These are phyloP conservation scores for Cryoendolithus antarcticus DNA, from an alignment of 2,329 filamentous ascomycete species.

Conservation along the genomic window DNA sequence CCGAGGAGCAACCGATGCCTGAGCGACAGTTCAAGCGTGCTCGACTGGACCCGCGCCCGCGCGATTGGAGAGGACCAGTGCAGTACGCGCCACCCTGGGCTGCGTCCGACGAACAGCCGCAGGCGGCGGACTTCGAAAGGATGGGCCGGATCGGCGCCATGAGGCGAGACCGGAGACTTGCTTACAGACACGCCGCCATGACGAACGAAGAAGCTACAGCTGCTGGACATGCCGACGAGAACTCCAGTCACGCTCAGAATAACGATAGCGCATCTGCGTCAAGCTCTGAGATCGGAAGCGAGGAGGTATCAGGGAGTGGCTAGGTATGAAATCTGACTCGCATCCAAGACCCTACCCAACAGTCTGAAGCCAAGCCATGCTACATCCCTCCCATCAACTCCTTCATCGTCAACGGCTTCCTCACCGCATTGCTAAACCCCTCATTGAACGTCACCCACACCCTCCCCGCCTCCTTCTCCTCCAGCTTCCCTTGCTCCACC, in stretches of 20 bases:
- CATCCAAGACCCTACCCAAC: no score
- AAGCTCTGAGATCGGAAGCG: no score
- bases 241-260: no score
- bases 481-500: constrained; percentile 17
- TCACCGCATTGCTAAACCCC: constrained; percentile 81
- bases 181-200: no score
- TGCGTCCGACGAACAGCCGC: constrained; percentile 2
- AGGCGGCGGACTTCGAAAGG: constrained; percentile 6
- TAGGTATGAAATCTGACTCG: no score
- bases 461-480: constrained; percentile 30
- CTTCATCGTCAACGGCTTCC: constrained; percentile 69
- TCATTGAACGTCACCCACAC: constrained; percentile 87
- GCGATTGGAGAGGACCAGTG: constrained; percentile 35
- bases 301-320: no score
- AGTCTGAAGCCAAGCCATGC: neutral
- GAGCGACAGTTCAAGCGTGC: neutral
- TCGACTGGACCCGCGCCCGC: constrained; percentile 19
- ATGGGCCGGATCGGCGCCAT: constrained; percentile 7
- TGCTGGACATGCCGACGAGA: no score
- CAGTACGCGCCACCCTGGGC: constrained; percentile 42
- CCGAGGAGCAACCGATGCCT: constrained; percentile 20
- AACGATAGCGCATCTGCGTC: no score
- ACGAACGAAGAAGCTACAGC: no score
- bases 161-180: constrained; percentile 2
- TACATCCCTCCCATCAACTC: constrained; percentile 62